These are phyloP conservation scores for Penicillium mononematosum DNA, from an alignment of 495 filamentous ascomycete genomes.

Conservation along the genomic window DNA sequence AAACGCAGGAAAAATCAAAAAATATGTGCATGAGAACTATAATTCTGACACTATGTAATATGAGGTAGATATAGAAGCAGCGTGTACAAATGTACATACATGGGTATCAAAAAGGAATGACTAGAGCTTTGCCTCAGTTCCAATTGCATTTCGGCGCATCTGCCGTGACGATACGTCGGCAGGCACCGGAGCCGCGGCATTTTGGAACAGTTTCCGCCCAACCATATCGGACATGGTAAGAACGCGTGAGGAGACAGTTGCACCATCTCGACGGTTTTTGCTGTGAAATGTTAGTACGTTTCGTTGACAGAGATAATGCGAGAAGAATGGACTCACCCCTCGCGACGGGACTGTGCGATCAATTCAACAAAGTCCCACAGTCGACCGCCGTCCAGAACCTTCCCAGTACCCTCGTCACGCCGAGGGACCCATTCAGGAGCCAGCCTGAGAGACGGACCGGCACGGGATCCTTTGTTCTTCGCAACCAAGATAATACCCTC, in stretches of 20 bases:
- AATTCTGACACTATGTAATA: background rate
- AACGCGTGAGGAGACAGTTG: constrained; percentile 83
- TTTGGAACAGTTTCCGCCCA: constrained; percentile 50
- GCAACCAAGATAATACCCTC: constrained; percentile 80
- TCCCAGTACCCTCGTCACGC: constrained; percentile 59
- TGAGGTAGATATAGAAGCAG: background rate
- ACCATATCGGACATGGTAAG: constrained; percentile 67
- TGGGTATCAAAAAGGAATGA: constrained; percentile 5
- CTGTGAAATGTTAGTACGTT: constrained; percentile 21
- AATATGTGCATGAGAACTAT: background rate
- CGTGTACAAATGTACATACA: constrained; percentile 1
- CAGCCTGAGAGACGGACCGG: constrained; percentile 60
- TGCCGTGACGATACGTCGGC: constrained; percentile 38
- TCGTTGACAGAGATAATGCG: background rate
- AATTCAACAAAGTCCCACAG: constrained; percentile 89
- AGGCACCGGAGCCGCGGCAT: constrained; percentile 31
- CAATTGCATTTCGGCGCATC: constrained; percentile 41
- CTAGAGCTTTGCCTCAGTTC: constrained; percentile 38
- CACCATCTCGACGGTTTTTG: constrained; percentile 90
- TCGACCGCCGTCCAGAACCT: constrained; percentile 64
- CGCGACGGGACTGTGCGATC: constrained; percentile 76
- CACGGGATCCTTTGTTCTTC: constrained; percentile 57
- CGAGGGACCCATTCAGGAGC: constrained; percentile 75
- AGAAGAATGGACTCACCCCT: constrained; percentile 58
- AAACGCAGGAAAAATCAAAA: background rate